Percentiles rank a stretch among this genome's conserved stretches.
Evolutionary conservation across 352 stramenopile species (phyloP).

Genomic region (Phytophthora megakarya): DNA sequence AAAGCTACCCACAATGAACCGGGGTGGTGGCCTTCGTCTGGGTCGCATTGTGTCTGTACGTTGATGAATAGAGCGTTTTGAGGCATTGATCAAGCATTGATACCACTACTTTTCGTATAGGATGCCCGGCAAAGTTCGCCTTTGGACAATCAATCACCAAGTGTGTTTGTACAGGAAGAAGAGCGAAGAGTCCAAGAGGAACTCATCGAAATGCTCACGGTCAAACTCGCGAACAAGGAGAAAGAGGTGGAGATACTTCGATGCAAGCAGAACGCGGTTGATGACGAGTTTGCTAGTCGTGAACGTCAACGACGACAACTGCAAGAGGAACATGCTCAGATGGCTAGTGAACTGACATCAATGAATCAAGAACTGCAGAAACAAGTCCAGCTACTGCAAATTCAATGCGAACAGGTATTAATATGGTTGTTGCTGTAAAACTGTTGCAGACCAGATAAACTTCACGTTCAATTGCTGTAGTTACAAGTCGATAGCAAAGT

Average conservation of each 20-base stretch:
- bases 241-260: constrained; percentile 59
- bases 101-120: constrained; percentile 19
- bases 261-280: constrained; percentile 35
- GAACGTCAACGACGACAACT: constrained; percentile 38
- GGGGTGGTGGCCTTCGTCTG: constrained; percentile 51
- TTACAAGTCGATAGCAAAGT: constrained; percentile 42
- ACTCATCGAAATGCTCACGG: constrained; percentile 66
- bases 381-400: constrained; percentile 45
- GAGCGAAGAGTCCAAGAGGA: constrained; percentile 62
- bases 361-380: constrained; percentile 47
- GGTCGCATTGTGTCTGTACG: constrained; percentile 59
- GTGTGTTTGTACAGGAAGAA: constrained; percentile 45
- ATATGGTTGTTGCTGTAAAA: neutral
- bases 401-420: constrained; percentile 51
- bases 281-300: constrained; percentile 25
- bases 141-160: constrained; percentile 20
- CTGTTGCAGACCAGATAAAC: neutral
- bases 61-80: neutral
- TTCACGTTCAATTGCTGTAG: constrained; percentile 9
- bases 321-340: constrained; percentile 24
- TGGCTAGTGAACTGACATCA: constrained; percentile 26
- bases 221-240: constrained; percentile 67
- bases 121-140: constrained; percentile 34
- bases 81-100: neutral
- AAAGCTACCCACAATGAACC: constrained; percentile 31